These are phyloP conservation scores for Xylaria sp. DNA, from an alignment of 2,329 filamentous ascomycete species.

Conservation along the genomic window DNA sequence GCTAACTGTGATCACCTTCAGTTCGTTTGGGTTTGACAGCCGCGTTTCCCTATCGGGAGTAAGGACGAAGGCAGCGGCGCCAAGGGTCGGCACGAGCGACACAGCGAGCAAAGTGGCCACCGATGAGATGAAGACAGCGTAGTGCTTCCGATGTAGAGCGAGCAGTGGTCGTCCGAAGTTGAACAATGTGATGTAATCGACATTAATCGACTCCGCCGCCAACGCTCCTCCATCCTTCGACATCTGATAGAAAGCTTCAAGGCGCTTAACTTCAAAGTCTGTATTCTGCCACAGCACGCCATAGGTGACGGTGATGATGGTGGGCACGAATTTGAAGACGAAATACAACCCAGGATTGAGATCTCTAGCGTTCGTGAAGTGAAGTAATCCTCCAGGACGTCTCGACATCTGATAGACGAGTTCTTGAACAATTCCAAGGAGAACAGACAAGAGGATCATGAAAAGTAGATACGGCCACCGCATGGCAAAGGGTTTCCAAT, in stretches of 20 bases:
- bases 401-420: slow-evolving; percentile 63
- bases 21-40: slow-evolving; percentile 52
- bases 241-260: slow-evolving; percentile 74
- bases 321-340: slow-evolving; percentile 71
- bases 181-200: slow-evolving; percentile 77
- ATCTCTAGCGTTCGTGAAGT: slow-evolving; percentile 62
- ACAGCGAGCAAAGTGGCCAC: slow-evolving; percentile 73
- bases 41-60: slow-evolving; percentile 62
- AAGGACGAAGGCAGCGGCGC: slow-evolving; percentile 70
- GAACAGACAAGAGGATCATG: slow-evolving; percentile 65
- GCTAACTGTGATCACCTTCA: slow-evolving; percentile 68
- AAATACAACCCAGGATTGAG: slow-evolving; percentile 67
- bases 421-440: slow-evolving; percentile 65
- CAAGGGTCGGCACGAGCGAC: slow-evolving; percentile 75
- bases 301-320: slow-evolving; percentile 68
- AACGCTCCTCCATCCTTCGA: slow-evolving; percentile 69
- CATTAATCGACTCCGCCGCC: slow-evolving; percentile 75
- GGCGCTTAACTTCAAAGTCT: slow-evolving; percentile 73
- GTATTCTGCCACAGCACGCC: slow-evolving; percentile 74
- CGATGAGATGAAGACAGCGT: slow-evolving; percentile 75
- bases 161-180: slow-evolving; percentile 72
- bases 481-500: slow-evolving; percentile 76
- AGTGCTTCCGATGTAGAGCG: slow-evolving; percentile 71
- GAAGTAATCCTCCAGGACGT: slow-evolving; percentile 56
- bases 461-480: slow-evolving; percentile 67